These are phyloP conservation scores for Fagopyrum esculentum DNA, from an alignment of 148 eudicot genomes.

Conservation along the genomic window DNA sequence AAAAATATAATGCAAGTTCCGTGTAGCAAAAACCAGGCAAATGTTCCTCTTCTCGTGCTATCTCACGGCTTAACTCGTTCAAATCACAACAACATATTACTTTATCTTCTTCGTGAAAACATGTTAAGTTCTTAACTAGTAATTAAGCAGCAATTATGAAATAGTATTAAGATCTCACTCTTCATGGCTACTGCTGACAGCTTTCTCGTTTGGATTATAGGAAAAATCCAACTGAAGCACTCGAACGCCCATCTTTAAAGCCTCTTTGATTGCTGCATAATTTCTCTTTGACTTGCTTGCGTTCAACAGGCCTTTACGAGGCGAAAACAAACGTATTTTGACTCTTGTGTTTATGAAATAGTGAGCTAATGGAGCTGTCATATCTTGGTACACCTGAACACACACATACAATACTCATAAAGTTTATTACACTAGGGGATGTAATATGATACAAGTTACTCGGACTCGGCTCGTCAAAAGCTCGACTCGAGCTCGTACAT, in stretches of 20 bases:
- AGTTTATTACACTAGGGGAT: too few relatives aligned
- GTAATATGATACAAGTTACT: too few relatives aligned
- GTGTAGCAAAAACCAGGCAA: too few relatives aligned
- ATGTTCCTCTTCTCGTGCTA: too few relatives aligned
- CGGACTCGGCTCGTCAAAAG: too few relatives aligned
- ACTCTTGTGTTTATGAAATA: slow-evolving; percentile 64
- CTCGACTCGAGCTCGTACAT: too few relatives aligned
- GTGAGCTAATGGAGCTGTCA: slow-evolving; percentile 59
- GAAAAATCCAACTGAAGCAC: slow-evolving; percentile 64
- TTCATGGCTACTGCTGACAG: slow-evolving; percentile 43
- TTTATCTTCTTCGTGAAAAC: not conserved
- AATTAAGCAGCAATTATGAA: not conserved
- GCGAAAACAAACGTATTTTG: slow-evolving; percentile 42
- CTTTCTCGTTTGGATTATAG: slow-evolving; percentile 31
- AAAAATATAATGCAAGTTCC: too few relatives aligned
- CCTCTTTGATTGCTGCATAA: slow-evolving; percentile 41
- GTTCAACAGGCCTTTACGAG: slow-evolving; percentile 30
- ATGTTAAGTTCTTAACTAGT: not conserved
- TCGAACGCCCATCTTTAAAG: slow-evolving; percentile 49
- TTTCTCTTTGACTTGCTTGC: slow-evolving; percentile 51
- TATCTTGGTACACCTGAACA: slow-evolving; percentile 52
- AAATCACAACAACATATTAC: too few relatives aligned
- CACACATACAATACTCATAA: not conserved
- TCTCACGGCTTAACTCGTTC: too few relatives aligned
- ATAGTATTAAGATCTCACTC: slow-evolving; percentile 26